phyloP scores from a whole-genome alignment of 108 stramenopile genomes.

The Cyclostephanos tholiformis region DNA sequence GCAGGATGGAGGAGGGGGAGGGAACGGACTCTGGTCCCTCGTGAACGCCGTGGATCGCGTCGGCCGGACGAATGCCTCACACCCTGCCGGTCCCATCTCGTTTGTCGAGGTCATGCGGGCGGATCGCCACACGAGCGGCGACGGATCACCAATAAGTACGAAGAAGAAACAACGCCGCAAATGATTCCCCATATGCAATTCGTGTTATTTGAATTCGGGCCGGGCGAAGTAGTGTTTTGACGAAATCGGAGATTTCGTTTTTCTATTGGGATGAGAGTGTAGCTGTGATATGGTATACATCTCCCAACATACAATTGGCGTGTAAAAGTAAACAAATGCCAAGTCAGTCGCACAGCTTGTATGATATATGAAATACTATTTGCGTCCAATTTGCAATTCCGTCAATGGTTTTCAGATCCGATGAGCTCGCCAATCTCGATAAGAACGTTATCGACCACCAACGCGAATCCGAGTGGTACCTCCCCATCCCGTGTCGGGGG shows the following conservation, averaged over 20 bases:
- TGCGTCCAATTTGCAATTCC: too few species aligned
- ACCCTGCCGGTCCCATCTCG: not conserved
- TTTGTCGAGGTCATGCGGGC: not conserved
- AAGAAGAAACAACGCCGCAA: not conserved
- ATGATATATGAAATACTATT: too few species aligned
- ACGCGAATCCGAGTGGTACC: conserved; percentile 34
- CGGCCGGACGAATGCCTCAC: not conserved
- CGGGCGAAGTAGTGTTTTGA: too few species aligned
- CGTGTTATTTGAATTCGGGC: too few species aligned
- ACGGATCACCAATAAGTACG: not conserved
- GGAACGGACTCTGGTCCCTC: conserved; percentile 12
- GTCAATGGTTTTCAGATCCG: too few species aligned
- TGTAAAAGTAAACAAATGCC: not conserved
- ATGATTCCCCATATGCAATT: too few species aligned
- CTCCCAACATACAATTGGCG: too few species aligned
- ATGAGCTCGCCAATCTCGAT: conserved; percentile 46
- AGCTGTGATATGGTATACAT: not conserved
- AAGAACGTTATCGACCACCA: conserved; percentile 48
- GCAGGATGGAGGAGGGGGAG: not conserved
- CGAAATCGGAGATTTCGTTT: not conserved
- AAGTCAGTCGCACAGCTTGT: not conserved
- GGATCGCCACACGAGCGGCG: too few species aligned
- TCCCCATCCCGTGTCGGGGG: conserved; percentile 13
- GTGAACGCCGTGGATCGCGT: not conserved
- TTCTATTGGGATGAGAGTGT: not conserved